Conservation (phyloP, 208 protist species). For the Wallacemonas sp. region DNA sequence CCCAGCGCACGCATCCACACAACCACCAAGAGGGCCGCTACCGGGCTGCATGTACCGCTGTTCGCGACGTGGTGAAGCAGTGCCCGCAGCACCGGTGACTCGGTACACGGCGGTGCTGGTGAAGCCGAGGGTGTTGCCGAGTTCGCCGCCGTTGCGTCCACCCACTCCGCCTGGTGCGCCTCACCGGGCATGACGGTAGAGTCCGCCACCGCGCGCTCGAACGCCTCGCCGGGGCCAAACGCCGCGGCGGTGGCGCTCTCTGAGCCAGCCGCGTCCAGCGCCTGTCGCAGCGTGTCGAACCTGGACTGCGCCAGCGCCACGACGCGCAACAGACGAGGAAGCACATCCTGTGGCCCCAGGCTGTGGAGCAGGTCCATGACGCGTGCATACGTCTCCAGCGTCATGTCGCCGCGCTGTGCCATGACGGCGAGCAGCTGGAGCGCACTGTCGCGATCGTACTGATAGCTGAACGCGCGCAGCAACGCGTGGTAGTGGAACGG, state of each 20-base stretch:
- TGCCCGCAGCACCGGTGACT: slow-evolving; percentile 56
- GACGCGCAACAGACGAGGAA: slow-evolving; percentile 43
- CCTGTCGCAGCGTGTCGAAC: slow-evolving; percentile 35
- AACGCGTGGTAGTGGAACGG: slow-evolving; percentile 77
- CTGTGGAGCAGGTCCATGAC: slow-evolving; percentile 73
- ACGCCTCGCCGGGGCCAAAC: slow-evolving; percentile 25
- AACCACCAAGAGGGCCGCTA: slow-evolving; percentile 49
- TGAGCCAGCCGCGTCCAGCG: slow-evolving; percentile 31
- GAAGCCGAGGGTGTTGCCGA: background rate
- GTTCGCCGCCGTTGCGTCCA: background rate
- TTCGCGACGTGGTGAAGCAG: slow-evolving; percentile 76
- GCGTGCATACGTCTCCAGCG: slow-evolving; percentile 68
- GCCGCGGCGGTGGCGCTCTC: slow-evolving; percentile 37
- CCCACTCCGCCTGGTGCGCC: background rate
- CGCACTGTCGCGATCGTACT: slow-evolving; percentile 60
- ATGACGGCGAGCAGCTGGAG: slow-evolving; percentile 81
- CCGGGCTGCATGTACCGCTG: slow-evolving; percentile 21
- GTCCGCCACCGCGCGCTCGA: slow-evolving; percentile 10
- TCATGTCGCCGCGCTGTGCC: slow-evolving; percentile 43
- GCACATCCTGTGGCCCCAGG: slow-evolving; percentile 47
- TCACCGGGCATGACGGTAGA: slow-evolving; percentile 4
- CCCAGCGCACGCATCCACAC: slow-evolving; percentile 81
- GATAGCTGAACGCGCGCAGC: slow-evolving; percentile 78
- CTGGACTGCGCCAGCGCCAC: slow-evolving; percentile 43
- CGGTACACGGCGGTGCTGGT: slow-evolving; percentile 7